phyloP scores from a whole-genome alignment of 192 early-diverging fungal species.

The Geranomyces variabilis region DNA sequence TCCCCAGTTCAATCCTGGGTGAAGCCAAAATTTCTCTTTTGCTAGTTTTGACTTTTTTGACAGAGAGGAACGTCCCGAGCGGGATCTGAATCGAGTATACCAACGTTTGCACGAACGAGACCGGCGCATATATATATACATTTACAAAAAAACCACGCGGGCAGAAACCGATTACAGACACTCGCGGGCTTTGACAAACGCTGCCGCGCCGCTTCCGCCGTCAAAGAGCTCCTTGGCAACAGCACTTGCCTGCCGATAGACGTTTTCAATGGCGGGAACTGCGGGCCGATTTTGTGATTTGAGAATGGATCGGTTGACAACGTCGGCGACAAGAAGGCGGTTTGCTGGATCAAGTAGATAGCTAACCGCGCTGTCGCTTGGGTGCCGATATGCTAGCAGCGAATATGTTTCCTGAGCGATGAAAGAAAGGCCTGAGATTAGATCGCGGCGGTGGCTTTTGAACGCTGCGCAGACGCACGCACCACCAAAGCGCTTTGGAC shows the following conservation, averaged over 20 bases:
- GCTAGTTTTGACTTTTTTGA: too few relatives aligned
- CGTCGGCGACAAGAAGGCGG: slow-evolving; percentile 33
- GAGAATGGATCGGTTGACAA: slow-evolving; percentile 37
- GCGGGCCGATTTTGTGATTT: slow-evolving; percentile 16
- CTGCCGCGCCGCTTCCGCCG: slow-evolving; percentile 22
- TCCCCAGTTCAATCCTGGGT: too few relatives aligned
- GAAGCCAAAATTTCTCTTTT: too few relatives aligned
- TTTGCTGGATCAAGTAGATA: slow-evolving; percentile 32
- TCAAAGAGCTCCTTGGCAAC: slow-evolving; percentile 15
- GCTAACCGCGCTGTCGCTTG: slow-evolving; percentile 23
- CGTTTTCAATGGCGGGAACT: slow-evolving; percentile 29
- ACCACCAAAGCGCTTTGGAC: slow-evolving; percentile 50
- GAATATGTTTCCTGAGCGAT: slow-evolving; percentile 40
- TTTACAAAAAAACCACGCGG: not conserved
- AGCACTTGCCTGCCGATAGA: slow-evolving; percentile 26
- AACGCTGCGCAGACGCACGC: not conserved
- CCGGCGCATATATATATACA: not conserved
- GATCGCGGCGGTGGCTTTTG: not conserved
- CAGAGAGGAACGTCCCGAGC: too few relatives aligned
- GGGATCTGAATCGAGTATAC: too few relatives aligned
- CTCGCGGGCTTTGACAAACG: slow-evolving; percentile 26
- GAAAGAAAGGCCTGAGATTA: not conserved
- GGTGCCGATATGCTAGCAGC: slow-evolving; percentile 43
- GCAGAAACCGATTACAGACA: not conserved
- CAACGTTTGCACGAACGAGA: too few relatives aligned